Evolutionary conservation across 352 stramenopile genomes (phyloP), one percentile per base, ranked within the genome.

Genomic region (Phytopythium ostracodes): DNA sequence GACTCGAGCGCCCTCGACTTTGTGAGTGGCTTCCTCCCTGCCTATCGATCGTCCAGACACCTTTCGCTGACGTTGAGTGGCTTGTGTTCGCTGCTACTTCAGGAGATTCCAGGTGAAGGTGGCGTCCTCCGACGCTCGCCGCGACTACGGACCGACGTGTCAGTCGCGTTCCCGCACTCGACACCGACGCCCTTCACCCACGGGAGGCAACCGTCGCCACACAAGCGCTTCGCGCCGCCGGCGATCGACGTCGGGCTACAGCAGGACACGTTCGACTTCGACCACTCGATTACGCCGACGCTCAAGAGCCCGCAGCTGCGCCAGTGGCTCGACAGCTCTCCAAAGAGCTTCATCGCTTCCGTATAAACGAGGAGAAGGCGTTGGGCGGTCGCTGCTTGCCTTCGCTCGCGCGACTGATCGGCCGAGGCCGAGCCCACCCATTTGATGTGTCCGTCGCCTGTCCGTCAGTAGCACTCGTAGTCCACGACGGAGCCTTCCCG

Each of bases 241-340:
- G 78, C 81, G 56, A 91, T 95, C 47, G 86, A 95, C 56, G 84
- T 95, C 2, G 79, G 79, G 6, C 59, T 91, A 44, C 83, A 91
- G 58, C 83, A 93, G 44, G 86, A 95, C 56, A 88, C 79, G 24
- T 92, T 95, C 44, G 86, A 92, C 57, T 92, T 95, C 47, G 86
- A 95, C 55, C 79, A 91, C 50, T 91, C 84, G 14, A 88, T 93
- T 58, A 93, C 86, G 29, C 82, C 86, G n/a, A 93, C 86, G 36
- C 77, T 95, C 59, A 95, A 92, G 68, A 95, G 86, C 40, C 86
- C 86, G 29, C 84, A 95, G 67, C 60, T 95, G 3, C 71, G 81
- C 31, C 86, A 95, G 67, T 95, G 84, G 84, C 71, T 95, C 20
- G 86, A 95, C 47, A 72, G 82, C 14, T 93, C 86, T 14, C 86